A percentile compares a stretch with the other conserved stretches of the same genome.
Conservation (phyloP, 2,329 filamentous ascomycete species). For the Penicillium sp. region DNA sequence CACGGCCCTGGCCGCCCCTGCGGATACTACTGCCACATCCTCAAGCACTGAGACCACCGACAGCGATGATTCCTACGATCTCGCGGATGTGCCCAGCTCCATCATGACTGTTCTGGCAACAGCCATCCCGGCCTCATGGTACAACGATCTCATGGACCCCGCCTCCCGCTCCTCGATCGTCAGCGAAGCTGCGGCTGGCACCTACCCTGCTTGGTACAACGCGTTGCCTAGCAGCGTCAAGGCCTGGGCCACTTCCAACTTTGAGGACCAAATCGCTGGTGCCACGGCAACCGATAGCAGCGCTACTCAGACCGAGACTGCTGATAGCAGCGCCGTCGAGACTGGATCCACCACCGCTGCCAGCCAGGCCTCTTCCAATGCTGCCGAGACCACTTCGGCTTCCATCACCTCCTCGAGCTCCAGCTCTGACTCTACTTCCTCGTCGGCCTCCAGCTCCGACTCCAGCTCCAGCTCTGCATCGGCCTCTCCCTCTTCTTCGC, state of each 20-base stretch:
- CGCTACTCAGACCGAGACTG: not conserved
- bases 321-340: not conserved
- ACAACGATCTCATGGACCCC: constrained; percentile 19
- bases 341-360: not conserved
- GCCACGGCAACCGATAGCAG: not conserved
- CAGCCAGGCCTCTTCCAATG: constrained; percentile 4
- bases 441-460: constrained; percentile 2
- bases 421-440: not conserved
- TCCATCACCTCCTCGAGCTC: not conserved
- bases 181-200: constrained; percentile 21
- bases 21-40: constrained; percentile 5
- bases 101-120: constrained; percentile 29
- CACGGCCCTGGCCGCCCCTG: constrained; percentile 22
- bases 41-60: not conserved
- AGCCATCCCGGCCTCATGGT: constrained; percentile 25
- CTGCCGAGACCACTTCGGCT: not conserved
- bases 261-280: not conserved
- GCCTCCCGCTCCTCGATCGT: constrained; percentile 15
- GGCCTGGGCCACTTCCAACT: constrained; percentile 22
- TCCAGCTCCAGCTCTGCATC: constrained; percentile 7
- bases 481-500: constrained; percentile 12
- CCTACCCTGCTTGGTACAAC: constrained; percentile 30
- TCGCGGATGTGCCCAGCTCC: constrained; percentile 16
- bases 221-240: constrained; percentile 26
- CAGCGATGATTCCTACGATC: constrained; percentile 1